Evolutionary conservation across 345 rosid genomes (phyloP), one percentile per base, ranked within the genome.

Genomic region (Arabidopsis arenosa): DNA sequence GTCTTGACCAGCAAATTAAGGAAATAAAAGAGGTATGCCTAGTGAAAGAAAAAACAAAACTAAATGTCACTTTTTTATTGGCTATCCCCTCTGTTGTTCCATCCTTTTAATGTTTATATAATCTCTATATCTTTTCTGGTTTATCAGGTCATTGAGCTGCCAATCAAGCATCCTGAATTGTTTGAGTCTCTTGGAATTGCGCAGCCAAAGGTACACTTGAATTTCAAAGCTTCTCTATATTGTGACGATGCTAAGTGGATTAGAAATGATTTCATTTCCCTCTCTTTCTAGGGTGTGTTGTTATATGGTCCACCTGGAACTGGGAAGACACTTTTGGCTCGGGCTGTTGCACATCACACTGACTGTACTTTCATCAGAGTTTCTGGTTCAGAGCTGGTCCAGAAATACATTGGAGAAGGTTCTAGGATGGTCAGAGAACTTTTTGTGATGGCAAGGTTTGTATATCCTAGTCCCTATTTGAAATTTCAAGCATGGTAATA

Each of bases 361-460:
- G 99, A 95, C 80, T 95, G 97, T 84, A 95, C 99, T 43, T 95
- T 95, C 85, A 95, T 95, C 80, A 90, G 99, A 90, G 99, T 95
- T 73, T 94, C 95, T 81, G 97, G 98, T 75, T 94, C 98, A 26
- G 98, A 92, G 82, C 83, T 95, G 56, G 99, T 95, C 66, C 97
- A 92, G 81, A 92, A 95, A 62, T 95, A 95, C 83, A 92, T 95
- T 80, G 99, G 99, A 69, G 98, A 93, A 85, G 99, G 98, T 52
- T 96, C 98, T 59, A 88, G 99, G 84, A 96, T 96, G 99, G 98
- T 95, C 68, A 84, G 99, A 74, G 99, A 95, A 84, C 94, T 96
- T 33, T 96, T 96, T 63, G 98, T 96, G 54, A 96, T 96, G 99
- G 99, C 99, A 57, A 88, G 98, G 99, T 95, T 80, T 14, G 91